Evolutionary conservation across 164 flowering plant genomes (phyloP), one percentile per base, ranked within the genome.

Genomic region (Taxillus chinensis): DNA sequence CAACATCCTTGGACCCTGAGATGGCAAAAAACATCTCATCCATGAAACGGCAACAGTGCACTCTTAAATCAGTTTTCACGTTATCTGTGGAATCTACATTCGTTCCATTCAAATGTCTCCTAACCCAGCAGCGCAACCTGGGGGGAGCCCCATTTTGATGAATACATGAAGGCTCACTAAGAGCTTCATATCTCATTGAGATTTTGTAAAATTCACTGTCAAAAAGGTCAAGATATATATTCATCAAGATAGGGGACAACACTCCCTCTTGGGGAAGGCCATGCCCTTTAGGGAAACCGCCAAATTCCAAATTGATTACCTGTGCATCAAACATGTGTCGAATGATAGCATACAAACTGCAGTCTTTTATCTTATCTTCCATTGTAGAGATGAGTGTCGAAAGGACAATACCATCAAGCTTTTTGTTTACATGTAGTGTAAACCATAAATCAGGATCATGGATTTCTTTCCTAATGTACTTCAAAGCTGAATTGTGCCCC

Each of bases 251-350:
- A 60, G 97, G 92, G n/a, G 89, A 84, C 63, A 93, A 67, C 2
- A 82, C 76, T 45, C 97, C 98, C 69, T 93, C 98, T 69, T 93
- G 98, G 15, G 98, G 97, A 65, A 93, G 92, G 50, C 98, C 98
- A 46, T 88, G 92, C 59, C 96, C 98, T 75, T 93, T 93, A 7
- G 89, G 81, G 68, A 81, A 93, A 39, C 88, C 88, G 45, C 98
- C 97, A 71, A 93, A 93, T 76, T 90, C 92, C 68, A 88, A 59
- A 80, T 90, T 90, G 39, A 93, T 83, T 27, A 84, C 95, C 16
- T 70, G 64, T 6, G 95, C 87, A 55, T 83, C 78, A 77, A 80
- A 77, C 89, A 90, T 83, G 56, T 65, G 67, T 27, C 39, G 75
- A 15, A 90, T 74, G 14, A 82, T 60, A 54, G 63, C 62, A 74